Percentiles rank a stretch among this genome's conserved stretches.
Conservation (phyloP, 148 eudicot genomes). For the Beta vulgaris region DNA sequence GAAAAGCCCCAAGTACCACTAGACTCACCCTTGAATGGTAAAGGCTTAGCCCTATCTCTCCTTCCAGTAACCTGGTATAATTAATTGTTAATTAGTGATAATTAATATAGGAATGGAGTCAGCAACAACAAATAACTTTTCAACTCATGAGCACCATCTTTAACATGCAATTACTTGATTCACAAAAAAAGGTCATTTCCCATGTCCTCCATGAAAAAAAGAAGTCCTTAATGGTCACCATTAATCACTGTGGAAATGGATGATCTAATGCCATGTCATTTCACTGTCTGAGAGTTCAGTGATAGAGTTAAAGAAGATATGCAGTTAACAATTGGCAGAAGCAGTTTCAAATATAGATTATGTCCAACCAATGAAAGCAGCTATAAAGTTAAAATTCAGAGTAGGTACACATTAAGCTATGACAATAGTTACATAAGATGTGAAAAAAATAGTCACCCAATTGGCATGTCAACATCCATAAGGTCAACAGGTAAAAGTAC, state of each 20-base stretch:
- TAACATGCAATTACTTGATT: background rate
- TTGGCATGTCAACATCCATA: background rate
- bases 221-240: background rate
- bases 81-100: constrained; percentile 8
- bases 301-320: background rate
- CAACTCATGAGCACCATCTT: background rate
- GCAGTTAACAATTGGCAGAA: background rate
- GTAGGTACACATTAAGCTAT: background rate
- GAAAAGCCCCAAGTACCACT: constrained; percentile 88
- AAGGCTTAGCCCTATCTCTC: constrained; percentile 95
- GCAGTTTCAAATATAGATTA: background rate
- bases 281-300: background rate
- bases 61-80: constrained; percentile 98
- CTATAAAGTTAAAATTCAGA: background rate
- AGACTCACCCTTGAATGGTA: constrained; percentile 82
- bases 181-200: background rate
- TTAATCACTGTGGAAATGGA: too few relatives aligned
- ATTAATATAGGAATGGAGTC: background rate
- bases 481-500: background rate
- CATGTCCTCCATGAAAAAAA: background rate
- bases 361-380: background rate
- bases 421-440: background rate
- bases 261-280: background rate
- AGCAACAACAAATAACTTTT: background rate
- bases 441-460: background rate